Conservation (phyloP, 225 moss, liverwort and hornwort genomes). For the Climacium dendroides region DNA sequence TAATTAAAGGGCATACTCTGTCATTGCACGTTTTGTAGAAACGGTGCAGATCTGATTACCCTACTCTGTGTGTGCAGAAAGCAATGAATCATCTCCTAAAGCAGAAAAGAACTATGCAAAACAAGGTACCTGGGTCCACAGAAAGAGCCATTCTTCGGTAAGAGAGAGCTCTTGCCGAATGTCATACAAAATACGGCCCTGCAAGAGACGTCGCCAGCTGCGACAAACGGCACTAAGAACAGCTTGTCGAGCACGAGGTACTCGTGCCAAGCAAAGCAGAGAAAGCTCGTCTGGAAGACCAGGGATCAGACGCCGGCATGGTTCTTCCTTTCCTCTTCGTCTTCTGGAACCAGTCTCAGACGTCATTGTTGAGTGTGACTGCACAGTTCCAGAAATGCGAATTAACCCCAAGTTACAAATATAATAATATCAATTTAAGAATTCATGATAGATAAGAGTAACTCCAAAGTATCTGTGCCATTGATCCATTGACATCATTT, state of each 20-base stretch:
- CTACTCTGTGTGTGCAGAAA: background rate
- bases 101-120: background rate
- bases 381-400: background rate
- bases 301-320: conserved; percentile 44
- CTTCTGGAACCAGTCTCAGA: conserved; percentile 36
- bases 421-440: background rate
- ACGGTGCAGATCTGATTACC: background rate
- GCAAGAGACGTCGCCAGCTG: conserved; percentile 71
- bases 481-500: background rate
- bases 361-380: conserved; percentile 26
- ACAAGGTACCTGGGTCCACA: conserved; percentile 70
- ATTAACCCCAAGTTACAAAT: background rate
- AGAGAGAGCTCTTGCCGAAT: conserved; percentile 68
- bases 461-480: background rate
- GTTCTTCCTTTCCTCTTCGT: conserved; percentile 41
- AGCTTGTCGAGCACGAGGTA: conserved; percentile 70
- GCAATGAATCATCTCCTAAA: background rate
- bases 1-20: background rate
- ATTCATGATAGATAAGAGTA: background rate
- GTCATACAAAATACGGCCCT: conserved; percentile 58
- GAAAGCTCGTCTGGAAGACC: conserved; percentile 73
- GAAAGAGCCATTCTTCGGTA: conserved; percentile 83
- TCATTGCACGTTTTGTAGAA: background rate
- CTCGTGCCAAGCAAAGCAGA: conserved; percentile 67
- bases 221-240: conserved; percentile 66